Conservation (phyloP, 2,329 filamentous ascomycete genomes). For the Paecilomyces variotii region DNA sequence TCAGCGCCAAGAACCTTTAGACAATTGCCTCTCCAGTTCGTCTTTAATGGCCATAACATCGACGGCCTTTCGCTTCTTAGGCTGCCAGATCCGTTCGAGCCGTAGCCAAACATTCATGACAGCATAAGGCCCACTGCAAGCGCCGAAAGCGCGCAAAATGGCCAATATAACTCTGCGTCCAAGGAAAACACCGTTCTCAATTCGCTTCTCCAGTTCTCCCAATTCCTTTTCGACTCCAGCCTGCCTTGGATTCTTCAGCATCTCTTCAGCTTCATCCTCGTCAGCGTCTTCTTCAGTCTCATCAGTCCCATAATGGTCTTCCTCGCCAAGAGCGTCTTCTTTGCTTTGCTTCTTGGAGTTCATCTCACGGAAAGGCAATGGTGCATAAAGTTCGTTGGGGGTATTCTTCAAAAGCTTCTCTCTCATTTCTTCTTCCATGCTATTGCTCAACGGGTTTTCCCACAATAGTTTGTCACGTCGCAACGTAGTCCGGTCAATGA, state of each 20-base stretch:
- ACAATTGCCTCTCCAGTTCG: slow-evolving; percentile 29
- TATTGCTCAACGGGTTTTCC: slow-evolving; percentile 22
- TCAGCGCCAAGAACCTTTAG: slow-evolving; percentile 3
- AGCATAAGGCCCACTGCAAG: slow-evolving; percentile 27
- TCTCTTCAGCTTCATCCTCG: slow-evolving; percentile 5
- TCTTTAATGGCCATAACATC: slow-evolving; percentile 31
- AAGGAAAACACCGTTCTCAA: slow-evolving; percentile 34
- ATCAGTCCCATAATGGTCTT: neutral
- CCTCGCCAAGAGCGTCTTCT: slow-evolving; percentile 5
- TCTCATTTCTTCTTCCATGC: neutral
- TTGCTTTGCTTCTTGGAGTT: slow-evolving; percentile 1
- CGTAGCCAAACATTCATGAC: slow-evolving; percentile 31
- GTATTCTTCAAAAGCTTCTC: slow-evolving; percentile 1
- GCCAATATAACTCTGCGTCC: slow-evolving; percentile 32
- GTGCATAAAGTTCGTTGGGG: slow-evolving; percentile 15
- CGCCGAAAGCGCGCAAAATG: slow-evolving; percentile 32
- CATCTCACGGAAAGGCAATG: slow-evolving; percentile 13
- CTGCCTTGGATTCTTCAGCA: slow-evolving; percentile 2
- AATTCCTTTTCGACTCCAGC: slow-evolving; percentile 6
- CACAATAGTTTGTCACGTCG: slow-evolving; percentile 13
- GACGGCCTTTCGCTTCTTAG: slow-evolving; percentile 23
- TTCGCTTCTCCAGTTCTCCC: slow-evolving; percentile 19
- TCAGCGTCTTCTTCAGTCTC: slow-evolving; percentile 2
- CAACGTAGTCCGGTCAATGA: slow-evolving; percentile 11
- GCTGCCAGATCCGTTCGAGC: slow-evolving; percentile 34